Evolutionary conservation across 768 basidiomycete species (phyloP).

Genomic region (Termitomyces sp.): DNA sequence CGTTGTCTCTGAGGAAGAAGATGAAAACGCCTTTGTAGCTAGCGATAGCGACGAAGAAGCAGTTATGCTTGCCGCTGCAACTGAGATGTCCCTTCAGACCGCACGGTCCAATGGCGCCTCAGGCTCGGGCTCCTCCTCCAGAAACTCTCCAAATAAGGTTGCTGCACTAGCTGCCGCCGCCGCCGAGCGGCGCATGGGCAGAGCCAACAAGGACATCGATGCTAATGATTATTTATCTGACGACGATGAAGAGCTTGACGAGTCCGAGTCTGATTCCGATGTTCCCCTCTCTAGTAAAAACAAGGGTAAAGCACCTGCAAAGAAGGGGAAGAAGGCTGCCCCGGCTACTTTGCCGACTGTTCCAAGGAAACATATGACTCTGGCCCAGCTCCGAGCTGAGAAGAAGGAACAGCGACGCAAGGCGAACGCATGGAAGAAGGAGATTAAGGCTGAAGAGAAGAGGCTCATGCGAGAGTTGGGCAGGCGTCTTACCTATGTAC

Average conservation of each 20-base stretch:
- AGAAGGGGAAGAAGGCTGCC: slow-evolving; percentile 19
- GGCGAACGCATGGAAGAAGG: slow-evolving; percentile 20
- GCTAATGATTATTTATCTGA: slow-evolving; percentile 28
- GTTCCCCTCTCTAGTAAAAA: slow-evolving; percentile 23
- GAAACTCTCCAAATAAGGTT: slow-evolving; percentile 32
- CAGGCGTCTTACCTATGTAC: slow-evolving; percentile 68
- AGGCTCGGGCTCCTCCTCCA: slow-evolving; percentile 30
- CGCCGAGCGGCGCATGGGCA: slow-evolving; percentile 48
- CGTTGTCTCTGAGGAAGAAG: slow-evolving; percentile 37
- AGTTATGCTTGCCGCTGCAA: slow-evolving; percentile 55
- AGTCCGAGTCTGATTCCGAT: slow-evolving; percentile 26
- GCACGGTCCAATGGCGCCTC: slow-evolving; percentile 27
- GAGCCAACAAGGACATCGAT: slow-evolving; percentile 24
- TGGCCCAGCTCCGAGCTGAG: slow-evolving; percentile 26
- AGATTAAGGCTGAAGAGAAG: slow-evolving; percentile 43
- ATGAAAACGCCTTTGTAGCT: slow-evolving; percentile 29
- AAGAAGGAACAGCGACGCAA: slow-evolving; percentile 23
- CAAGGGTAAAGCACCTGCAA: slow-evolving; percentile 32
- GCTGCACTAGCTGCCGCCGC: slow-evolving; percentile 47
- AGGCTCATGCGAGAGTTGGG: slow-evolving; percentile 57
- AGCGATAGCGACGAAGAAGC: slow-evolving; percentile 38
- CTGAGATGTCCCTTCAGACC: slow-evolving; percentile 47
- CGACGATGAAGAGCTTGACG: slow-evolving; percentile 18
- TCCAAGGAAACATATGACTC: slow-evolving; percentile 28
- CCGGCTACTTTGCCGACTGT: slow-evolving; percentile 4